phyloP scores from a whole-genome alignment of 129 eudicot genomes.

The Lonicera japonica region DNA sequence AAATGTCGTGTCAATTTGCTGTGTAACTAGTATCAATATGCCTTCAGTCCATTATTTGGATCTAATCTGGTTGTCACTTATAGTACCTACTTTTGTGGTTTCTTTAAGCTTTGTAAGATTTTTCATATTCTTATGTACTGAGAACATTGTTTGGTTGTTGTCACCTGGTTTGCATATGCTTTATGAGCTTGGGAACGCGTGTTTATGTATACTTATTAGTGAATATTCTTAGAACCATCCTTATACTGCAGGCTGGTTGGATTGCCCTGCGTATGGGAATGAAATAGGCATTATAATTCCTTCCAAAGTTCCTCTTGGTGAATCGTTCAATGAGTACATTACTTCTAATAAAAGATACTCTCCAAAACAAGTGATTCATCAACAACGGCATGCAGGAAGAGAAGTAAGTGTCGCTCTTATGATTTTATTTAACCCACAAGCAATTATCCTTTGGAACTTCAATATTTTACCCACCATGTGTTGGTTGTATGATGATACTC shows the following conservation, averaged over 20 bases:
- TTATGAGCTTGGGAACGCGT: background rate
- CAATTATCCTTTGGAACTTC: background rate
- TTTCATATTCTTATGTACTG: background rate
- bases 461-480: no score
- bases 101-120: background rate
- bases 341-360: conserved; percentile 41
- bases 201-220: background rate
- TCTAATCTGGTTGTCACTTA: background rate
- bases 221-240: background rate
- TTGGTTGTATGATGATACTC: no score
- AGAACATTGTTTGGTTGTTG: background rate
- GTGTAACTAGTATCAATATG: background rate
- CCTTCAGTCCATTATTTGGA: background rate
- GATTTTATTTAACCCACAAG: background rate
- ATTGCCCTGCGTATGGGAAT: conserved; percentile 52
- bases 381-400: conserved; percentile 39
- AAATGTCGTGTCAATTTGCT: background rate
- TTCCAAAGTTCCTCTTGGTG: conserved; percentile 63
- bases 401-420: conserved; percentile 35
- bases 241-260: conserved; percentile 50
- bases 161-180: background rate
- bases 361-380: conserved; percentile 43
- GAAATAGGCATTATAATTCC: conserved; percentile 39
- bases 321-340: conserved; percentile 40
- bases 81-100: background rate